Conservation (phyloP, 306 rosid genomes). For the Hippophae rhamnoides region DNA sequence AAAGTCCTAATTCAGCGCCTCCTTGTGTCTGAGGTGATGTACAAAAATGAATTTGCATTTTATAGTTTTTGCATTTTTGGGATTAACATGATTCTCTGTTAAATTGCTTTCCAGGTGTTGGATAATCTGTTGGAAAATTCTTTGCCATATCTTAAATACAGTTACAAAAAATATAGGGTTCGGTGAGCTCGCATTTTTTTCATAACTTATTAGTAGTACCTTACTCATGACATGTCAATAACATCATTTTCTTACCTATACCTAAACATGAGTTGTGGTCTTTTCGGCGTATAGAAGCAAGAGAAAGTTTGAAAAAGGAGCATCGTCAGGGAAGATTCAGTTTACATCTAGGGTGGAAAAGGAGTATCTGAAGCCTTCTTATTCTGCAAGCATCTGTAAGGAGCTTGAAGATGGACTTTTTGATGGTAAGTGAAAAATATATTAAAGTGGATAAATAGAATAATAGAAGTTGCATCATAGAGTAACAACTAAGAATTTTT, state of each 20-base stretch:
- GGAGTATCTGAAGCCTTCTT: slow-evolving; percentile 85
- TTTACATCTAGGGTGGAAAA: slow-evolving; percentile 87
- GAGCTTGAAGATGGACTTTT: slow-evolving; percentile 98
- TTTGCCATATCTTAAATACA: slow-evolving; percentile 80
- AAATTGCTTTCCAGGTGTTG: slow-evolving; percentile 48
- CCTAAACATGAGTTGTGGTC: slow-evolving; percentile 19
- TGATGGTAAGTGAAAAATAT: slow-evolving; percentile 51
- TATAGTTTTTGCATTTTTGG: slow-evolving; percentile 11
- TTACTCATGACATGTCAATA: slow-evolving; percentile 1
- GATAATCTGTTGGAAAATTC: slow-evolving; percentile 85
- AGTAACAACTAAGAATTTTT: not conserved
- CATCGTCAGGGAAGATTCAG: slow-evolving; percentile 41
- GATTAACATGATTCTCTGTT: slow-evolving; percentile 12
- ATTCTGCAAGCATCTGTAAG: slow-evolving; percentile 80
- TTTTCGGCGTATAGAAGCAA: slow-evolving; percentile 46
- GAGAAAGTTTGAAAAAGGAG: slow-evolving; percentile 55
- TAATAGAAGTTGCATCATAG: slow-evolving; percentile 6
- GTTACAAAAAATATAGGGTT: slow-evolving; percentile 61
- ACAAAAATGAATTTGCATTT: slow-evolving; percentile 1
- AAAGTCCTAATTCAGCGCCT: slow-evolving; percentile 85
- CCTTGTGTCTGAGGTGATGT: slow-evolving; percentile 75
- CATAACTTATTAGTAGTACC: not conserved
- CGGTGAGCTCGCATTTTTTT: slow-evolving; percentile 45
- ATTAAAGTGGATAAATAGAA: slow-evolving; percentile 8
- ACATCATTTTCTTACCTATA: slow-evolving; percentile 7